phyloP scores from a whole-genome alignment of 768 basidiomycete species.

The Tricholoma terreum region DNA sequence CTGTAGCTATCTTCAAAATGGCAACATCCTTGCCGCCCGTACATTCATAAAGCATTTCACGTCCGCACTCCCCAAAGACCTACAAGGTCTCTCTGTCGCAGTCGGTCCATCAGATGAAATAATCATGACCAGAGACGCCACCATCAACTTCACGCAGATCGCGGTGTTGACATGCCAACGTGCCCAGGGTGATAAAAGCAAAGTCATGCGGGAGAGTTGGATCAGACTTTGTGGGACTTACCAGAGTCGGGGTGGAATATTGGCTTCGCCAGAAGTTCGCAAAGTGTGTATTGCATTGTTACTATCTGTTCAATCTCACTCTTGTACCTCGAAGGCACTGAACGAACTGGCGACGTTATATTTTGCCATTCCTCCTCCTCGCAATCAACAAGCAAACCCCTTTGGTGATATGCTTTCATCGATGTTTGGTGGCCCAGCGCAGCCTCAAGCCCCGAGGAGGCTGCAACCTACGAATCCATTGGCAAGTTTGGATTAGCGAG shows the following conservation, averaged over 20 bases:
- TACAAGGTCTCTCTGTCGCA: slow-evolving; percentile 43
- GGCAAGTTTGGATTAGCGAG: slow-evolving; percentile 46
- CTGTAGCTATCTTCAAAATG: slow-evolving; percentile 72
- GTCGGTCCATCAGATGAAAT: slow-evolving; percentile 58
- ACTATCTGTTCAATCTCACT: background rate
- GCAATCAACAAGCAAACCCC: slow-evolving; percentile 69
- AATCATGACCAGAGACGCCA: slow-evolving; percentile 65
- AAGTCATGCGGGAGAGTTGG: slow-evolving; percentile 78
- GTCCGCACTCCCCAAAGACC: slow-evolving; percentile 52
- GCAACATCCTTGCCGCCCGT: slow-evolving; percentile 90
- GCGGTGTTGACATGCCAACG: slow-evolving; percentile 87
- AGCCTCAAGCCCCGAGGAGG: slow-evolving; percentile 38
- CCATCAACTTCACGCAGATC: slow-evolving; percentile 89
- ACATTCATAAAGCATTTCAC: slow-evolving; percentile 86
- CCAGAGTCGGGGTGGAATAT: slow-evolving; percentile 62
- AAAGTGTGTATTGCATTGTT: slow-evolving; percentile 42
- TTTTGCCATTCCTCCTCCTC: slow-evolving; percentile 84
- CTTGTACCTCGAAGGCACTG: slow-evolving; percentile 45
- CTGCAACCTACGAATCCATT: slow-evolving; percentile 41
- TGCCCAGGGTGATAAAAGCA: slow-evolving; percentile 75
- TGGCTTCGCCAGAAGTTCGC: slow-evolving; percentile 61
- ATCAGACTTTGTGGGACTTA: slow-evolving; percentile 82
- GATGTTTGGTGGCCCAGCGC: slow-evolving; percentile 72
- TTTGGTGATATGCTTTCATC: slow-evolving; percentile 87
- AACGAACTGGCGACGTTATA: slow-evolving; percentile 70